phyloP scores from a whole-genome alignment of 2,329 filamentous ascomycete species.

The Sporothrix sp. region DNA sequence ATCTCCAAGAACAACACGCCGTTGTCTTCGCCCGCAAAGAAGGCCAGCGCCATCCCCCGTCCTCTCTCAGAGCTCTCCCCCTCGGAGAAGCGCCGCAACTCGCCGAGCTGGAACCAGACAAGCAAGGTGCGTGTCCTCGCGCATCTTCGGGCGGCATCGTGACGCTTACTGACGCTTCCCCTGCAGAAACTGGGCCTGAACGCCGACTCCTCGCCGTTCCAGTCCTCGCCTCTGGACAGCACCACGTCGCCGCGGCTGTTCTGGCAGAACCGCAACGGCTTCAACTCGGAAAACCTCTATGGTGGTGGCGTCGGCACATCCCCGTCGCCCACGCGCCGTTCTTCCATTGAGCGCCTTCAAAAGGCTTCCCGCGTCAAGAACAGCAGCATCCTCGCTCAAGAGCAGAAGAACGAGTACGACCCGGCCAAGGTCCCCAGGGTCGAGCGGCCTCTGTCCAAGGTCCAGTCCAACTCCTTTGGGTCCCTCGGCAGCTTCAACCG shows the following conservation, averaged over 20 bases:
- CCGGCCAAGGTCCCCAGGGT: slow-evolving; percentile 66
- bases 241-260: slow-evolving; percentile 73
- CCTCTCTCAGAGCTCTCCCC: slow-evolving; percentile 85
- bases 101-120: slow-evolving; percentile 75
- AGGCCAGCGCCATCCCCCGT: slow-evolving; percentile 51
- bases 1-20: slow-evolving; percentile 58
- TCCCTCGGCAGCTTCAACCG: slow-evolving; percentile 45
- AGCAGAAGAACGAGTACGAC: slow-evolving; percentile 89
- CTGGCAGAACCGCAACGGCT: slow-evolving; percentile 68
- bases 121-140: slow-evolving; percentile 49
- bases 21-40: slow-evolving; percentile 52
- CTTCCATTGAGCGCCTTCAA: slow-evolving; percentile 92
- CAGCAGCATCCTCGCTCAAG: slow-evolving; percentile 91
- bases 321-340: slow-evolving; percentile 66
- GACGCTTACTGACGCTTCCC: neutral
- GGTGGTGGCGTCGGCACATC: slow-evolving; percentile 49
- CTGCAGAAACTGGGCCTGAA: slow-evolving; percentile 56
- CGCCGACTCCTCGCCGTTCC: slow-evolving; percentile 73
- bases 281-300: slow-evolving; percentile 64
- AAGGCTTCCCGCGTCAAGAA: slow-evolving; percentile 93
- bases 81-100: slow-evolving; percentile 79
- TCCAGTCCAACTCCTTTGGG: slow-evolving; percentile 62
- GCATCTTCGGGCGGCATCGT: neutral
- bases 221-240: slow-evolving; percentile 65
- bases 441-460: slow-evolving; percentile 70